phyloP scores from a whole-genome alignment of 768 basidiomycete genomes.

The Russula olivacea region DNA sequence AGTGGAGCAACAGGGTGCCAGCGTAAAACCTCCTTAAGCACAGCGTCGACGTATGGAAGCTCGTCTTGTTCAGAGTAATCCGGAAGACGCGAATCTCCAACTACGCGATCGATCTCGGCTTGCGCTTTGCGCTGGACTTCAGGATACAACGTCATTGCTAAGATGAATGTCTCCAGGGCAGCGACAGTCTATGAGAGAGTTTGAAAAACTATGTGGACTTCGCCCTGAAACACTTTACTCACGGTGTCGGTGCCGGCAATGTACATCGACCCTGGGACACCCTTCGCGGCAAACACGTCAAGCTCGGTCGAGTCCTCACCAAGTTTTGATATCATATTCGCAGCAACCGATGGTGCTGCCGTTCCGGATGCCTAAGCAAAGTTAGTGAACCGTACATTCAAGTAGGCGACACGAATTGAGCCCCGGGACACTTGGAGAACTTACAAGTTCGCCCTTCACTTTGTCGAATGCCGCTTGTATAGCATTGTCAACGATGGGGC shows the following conservation, averaged over 20 bases:
- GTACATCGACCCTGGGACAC: background rate
- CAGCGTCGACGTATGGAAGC: background rate
- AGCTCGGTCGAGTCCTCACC: background rate
- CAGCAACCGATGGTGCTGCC: background rate
- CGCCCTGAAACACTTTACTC: background rate
- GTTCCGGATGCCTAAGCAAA: background rate
- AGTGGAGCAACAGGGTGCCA: background rate
- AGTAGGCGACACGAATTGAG: background rate
- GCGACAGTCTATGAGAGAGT: background rate
- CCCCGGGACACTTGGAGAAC: background rate
- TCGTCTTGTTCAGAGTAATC: background rate
- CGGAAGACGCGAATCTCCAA: background rate
- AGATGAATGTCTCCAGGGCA: background rate
- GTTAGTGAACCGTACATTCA: background rate
- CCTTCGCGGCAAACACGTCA: background rate
- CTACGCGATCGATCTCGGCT: background rate
- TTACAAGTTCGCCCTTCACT: background rate
- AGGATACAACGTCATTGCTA: background rate
- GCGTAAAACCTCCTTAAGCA: background rate
- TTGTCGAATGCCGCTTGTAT: background rate
- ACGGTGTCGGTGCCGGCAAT: background rate
- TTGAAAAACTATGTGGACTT: background rate
- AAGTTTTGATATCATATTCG: constrained; percentile 1
- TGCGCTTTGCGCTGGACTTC: background rate
- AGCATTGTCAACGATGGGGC: background rate